A percentile compares a stretch with the other conserved stretches of the same genome.
These are phyloP conservation scores for Boletus speciosus DNA, from an alignment of 768 basidiomycete genomes.

Conservation along the genomic window DNA sequence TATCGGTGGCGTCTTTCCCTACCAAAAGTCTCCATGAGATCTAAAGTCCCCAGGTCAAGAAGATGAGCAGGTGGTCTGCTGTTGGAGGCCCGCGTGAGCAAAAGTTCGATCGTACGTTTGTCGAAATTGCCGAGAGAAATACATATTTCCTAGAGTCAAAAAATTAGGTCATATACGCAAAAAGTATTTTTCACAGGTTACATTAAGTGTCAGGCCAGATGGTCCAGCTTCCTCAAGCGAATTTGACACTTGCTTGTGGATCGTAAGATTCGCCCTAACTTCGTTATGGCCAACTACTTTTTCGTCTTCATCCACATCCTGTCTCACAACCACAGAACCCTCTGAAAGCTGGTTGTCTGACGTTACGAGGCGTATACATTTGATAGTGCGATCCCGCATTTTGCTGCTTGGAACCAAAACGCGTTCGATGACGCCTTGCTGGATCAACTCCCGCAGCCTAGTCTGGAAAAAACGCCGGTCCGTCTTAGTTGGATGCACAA, in stretches of 20 bases:
- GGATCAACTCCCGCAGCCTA: slow-evolving; percentile 68
- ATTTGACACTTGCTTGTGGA: slow-evolving; percentile 79
- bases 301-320: slow-evolving; percentile 42
- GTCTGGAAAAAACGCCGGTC: slow-evolving; percentile 82
- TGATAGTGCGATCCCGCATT: slow-evolving; percentile 44
- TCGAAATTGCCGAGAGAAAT: slow-evolving; percentile 65
- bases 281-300: slow-evolving; percentile 38
- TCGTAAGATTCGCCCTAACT: slow-evolving; percentile 57
- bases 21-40: slow-evolving; percentile 76
- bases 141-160: slow-evolving; percentile 54
- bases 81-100: slow-evolving; percentile 66
- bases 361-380: slow-evolving; percentile 64
- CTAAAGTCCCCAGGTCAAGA: slow-evolving; percentile 62
- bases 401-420: slow-evolving; percentile 63
- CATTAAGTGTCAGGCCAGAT: slow-evolving; percentile 69
- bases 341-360: slow-evolving; percentile 36
- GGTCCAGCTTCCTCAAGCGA: slow-evolving; percentile 65
- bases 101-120: slow-evolving; percentile 78
- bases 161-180: slow-evolving; percentile 3
- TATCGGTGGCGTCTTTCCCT: slow-evolving; percentile 86
- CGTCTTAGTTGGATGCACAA: slow-evolving; percentile 66
- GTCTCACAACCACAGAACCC: slow-evolving; percentile 34
- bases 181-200: slow-evolving; percentile 28
- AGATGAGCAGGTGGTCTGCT: slow-evolving; percentile 66
- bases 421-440: slow-evolving; percentile 71